Base-by-base conservation (phyloP, 345 rosid genomes). In the Lagerstroemia speciosa region DNA sequence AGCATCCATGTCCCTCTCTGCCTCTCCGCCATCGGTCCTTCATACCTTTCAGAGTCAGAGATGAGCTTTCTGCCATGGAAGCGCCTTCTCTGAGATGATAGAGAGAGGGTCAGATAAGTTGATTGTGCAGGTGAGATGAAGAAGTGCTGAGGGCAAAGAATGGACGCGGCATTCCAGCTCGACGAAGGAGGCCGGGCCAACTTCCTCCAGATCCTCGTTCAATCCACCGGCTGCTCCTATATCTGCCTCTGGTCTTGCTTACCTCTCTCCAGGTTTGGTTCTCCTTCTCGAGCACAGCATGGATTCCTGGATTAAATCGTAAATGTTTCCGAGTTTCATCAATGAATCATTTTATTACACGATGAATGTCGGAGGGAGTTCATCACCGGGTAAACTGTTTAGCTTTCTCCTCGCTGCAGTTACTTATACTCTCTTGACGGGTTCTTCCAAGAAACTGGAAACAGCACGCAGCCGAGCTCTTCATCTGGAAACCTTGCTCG, bases 191-290 rank as follows among this genome's bases (percentile, higher is more conserved):
- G 73, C 43, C 89, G 91, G 3, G 38, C 76, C 67, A 79, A 64
- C 58, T 64, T 82, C 67, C 78, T 91, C 71, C 86, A 68, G 22
- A 58, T 78, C 30, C 67, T 89, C 34, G 79, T 82, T 77, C 86
- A 81, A 40, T 70, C 83, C 0, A 74, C 77, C 22, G 79, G 84
- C 48, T 80, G 85, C 80, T 70, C 81, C 67, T 89, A 91, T 81
- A 73, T 86, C 58, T 89, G 92, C 76, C 78, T 91, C 27, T 87
- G 97, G 93, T 83, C 85, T 0, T 79, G 74, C 55, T 5, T 66
- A 26, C 78, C 81, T 45, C 80, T 72, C 27, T 80, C 85, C 3
- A 7, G 53, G 73, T 67, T 46, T 46, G 50, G 70, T 69, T 58
- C 61, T 17, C 66, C 50, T 20, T 55, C 30, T 60, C 40, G 45